Evolutionary conservation across 441 rosid genomes (phyloP), one percentile per base, ranked within the genome.

Genomic region (Pelargonium hybrid): DNA sequence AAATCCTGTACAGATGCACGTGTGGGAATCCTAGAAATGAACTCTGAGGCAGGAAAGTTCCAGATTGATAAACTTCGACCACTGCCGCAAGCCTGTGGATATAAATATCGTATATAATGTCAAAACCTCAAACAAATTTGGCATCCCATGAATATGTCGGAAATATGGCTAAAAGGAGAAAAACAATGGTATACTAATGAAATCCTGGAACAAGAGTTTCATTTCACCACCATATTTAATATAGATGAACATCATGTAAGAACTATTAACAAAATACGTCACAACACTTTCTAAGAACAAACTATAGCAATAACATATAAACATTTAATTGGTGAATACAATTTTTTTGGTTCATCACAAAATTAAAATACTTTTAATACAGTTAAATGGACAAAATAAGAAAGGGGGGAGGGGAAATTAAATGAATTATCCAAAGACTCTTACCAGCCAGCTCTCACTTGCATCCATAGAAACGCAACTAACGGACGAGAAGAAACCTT

Each of bases 381-480:
- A 54, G 26, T 15, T 48, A 48, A 48, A 14, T 48, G 54, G 15
- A 48, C 15, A 48, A 48, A 14, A 10, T 11, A 48, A 47, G 5
- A 4, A 31, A 4, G 6, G 6, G 37, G 37, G 6, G 6, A 4
- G 7, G 37, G 7, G 37, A 4, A 31, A 37, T 37, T 37, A 37
- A 37, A 5, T 37, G 41, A 37, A 37, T 7, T 37, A 6, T 9
- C 41, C 5, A 37, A 50, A 50, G 57, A 50, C n/a, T n/a, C 97
- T 86, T 87, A 94, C 98, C 97, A 94, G 75, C 98, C 98, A 94
- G 85, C 92, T 90, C 78, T 94, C 97, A 81, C 96, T 94, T 81
- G 80, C 88, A 82, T 94, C 98, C 52, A 94, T 92, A 68, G 96
- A 87, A 84, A 94, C 71, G 73, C 91, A 85, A 73, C 96, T 82